Percentiles rank a stretch among this genome's conserved stretches.
phyloP scores from a whole-genome alignment of 129 eudicot genomes.

The Helianthus tuberosus region DNA sequence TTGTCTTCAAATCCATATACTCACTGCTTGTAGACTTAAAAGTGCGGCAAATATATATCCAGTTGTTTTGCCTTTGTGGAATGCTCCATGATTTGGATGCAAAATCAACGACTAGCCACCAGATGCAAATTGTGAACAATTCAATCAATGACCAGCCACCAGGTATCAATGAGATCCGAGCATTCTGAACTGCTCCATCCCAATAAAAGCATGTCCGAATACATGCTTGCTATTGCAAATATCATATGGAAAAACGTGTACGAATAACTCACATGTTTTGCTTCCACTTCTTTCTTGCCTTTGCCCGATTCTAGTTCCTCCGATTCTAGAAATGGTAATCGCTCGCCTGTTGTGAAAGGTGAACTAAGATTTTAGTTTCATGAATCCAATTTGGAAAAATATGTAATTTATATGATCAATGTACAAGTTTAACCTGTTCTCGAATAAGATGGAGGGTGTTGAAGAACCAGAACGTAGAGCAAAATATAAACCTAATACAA shows the following conservation, averaged over 20 bases:
- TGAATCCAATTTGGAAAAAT: neutral
- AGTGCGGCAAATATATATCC: no score
- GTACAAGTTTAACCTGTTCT: slow-evolving; percentile 61
- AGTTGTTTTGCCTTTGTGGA: no score
- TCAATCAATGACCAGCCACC: no score
- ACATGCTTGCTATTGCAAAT: slow-evolving; percentile 98
- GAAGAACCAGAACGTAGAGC: slow-evolving; percentile 99
- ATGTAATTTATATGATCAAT: neutral
- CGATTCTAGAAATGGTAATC: no score
- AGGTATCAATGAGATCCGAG: no score
- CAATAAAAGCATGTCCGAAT: slow-evolving; percentile 95
- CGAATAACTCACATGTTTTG: slow-evolving; percentile 80
- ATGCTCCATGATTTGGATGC: no score
- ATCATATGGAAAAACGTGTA: slow-evolving; percentile 92
- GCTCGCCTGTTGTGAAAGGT: slow-evolving; percentile 49
- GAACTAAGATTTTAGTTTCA: neutral
- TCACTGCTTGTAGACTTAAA: no score
- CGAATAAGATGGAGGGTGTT: slow-evolving; percentile 91
- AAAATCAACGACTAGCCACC: no score
- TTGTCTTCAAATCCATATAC: no score
- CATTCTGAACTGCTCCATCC: slow-evolving; percentile 95
- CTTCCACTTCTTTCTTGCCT: slow-evolving; percentile 50
- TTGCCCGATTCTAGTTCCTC: slow-evolving; percentile 83
- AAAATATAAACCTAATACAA: slow-evolving; percentile 81
- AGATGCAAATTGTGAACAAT: no score